Base-by-base conservation (phyloP, 345 rosid species). In the Mercurialis annua region DNA sequence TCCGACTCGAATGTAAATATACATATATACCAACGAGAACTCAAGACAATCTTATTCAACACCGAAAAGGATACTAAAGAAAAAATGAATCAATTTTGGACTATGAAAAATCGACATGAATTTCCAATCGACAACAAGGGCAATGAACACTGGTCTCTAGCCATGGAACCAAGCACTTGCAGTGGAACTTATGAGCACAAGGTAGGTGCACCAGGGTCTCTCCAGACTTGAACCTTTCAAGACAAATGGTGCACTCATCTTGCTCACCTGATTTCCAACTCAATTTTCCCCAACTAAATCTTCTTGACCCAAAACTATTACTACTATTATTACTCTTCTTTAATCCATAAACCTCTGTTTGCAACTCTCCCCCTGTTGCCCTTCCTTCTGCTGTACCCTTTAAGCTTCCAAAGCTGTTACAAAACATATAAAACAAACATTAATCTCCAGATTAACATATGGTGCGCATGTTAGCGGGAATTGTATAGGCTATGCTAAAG, bases 121-220 rank as follows among this genome's bases (percentile, higher is more conserved):
- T 73, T 9, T 73, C 81, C 79, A 59, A 68, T 75, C 97, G 79
- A 77, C 97, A 86, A 66, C 85, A 93, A 20, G 97, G 97, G 74
- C 98, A 90, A 17, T 76, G 87, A 11, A 85, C 67, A 68, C 75
- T 78, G 51, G 40, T 82, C 24, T 80, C 85, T 3, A 88, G 81
- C 96, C 97, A 90, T 42, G 94, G 94, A 48, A 82, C 62, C 81
- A 87, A 52, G 23, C 98, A 89, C 46, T 59, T 72, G 1, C 79
- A 65, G 59, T 90, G 97, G 77, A 87, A 89, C 84, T 81, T 76
- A 71, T 93, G 96, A 2, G 86, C 82, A 70, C 97, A 93, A 0
- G 83, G 86, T 18, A 86, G 74, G 75, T 81, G 81, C 31, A 77
- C 76, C 77, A 87, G 70, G 29, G 78, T 83, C 74, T 87, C 87